Evolutionary conservation across 345 rosid genomes (phyloP).

Genomic region (Bruguiera parviflora): DNA sequence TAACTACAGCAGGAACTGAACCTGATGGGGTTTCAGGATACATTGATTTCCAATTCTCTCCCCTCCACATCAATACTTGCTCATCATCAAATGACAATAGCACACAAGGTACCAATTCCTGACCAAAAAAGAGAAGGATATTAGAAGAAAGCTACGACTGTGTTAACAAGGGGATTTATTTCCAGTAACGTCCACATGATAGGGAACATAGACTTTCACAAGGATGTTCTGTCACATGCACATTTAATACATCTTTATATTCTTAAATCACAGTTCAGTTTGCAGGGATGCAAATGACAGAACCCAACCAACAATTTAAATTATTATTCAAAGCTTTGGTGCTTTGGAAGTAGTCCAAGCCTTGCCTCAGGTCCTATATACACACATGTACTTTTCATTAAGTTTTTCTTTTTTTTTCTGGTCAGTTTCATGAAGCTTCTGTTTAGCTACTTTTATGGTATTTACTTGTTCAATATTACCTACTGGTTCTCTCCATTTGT

Average conservation of each 20-base stretch:
- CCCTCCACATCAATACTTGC: conserved; percentile 93
- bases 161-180: no score
- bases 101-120: conserved; percentile 92
- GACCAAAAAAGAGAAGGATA: conserved; percentile 10
- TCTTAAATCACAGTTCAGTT: not conserved
- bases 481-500: not conserved
- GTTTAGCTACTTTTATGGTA: no score
- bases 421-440: no score
- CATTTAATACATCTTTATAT: not conserved
- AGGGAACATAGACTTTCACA: no score
- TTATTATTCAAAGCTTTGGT: no score
- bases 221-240: not conserved
- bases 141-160: not conserved
- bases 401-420: no score
- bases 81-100: conserved; percentile 85
- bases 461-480: no score
- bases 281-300: not conserved
- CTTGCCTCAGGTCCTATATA: no score
- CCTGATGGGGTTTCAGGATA: conserved; percentile 39
- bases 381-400: no score
- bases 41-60: conserved; percentile 72
- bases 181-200: no score
- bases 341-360: no score
- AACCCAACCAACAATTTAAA: no score
- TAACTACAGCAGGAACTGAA: conserved; percentile 29